Conservation (phyloP, 2,329 filamentous ascomycete genomes). For the Trichoderma citrinoviride region DNA sequence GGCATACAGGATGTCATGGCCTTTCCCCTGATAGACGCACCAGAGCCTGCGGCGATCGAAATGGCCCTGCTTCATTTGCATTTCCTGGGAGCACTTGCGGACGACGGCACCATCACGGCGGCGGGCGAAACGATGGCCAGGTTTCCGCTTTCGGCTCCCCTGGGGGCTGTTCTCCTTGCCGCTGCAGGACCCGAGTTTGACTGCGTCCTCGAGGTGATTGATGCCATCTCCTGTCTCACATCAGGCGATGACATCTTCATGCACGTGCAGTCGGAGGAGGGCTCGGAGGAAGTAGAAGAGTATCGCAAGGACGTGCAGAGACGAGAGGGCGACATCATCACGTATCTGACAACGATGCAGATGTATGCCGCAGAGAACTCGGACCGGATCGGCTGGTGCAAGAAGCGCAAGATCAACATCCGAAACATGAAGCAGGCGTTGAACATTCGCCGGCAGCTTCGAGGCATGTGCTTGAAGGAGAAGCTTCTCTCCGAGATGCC, state of each 20-base stretch:
- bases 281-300: constrained; percentile 51
- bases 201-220: constrained; percentile 79
- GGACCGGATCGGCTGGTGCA: constrained; percentile 58
- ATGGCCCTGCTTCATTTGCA: constrained; percentile 79
- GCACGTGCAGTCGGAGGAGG: constrained; percentile 57
- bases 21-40: constrained; percentile 84
- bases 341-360: constrained; percentile 62
- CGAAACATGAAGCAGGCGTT: constrained; percentile 63
- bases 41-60: constrained; percentile 72
- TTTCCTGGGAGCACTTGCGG: constrained; percentile 71
- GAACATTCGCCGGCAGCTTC: constrained; percentile 61
- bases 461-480: constrained; percentile 53
- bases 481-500: constrained; percentile 48
- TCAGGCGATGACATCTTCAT: constrained; percentile 63
- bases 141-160: constrained; percentile 76
- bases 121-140: constrained; percentile 74
- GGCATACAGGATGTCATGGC: constrained; percentile 76
- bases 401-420: constrained; percentile 53
- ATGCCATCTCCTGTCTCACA: constrained; percentile 69
- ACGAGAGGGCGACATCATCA: constrained; percentile 64
- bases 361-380: constrained; percentile 56
- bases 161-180: constrained; percentile 79
- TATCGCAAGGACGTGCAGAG: constrained; percentile 57
- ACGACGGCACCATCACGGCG: constrained; percentile 69
- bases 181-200: constrained; percentile 67